Evolutionary conservation across 345 rosid species (phyloP), one percentile per base, ranked within the genome.

Genomic region (Rhodamnia rubescens): DNA sequence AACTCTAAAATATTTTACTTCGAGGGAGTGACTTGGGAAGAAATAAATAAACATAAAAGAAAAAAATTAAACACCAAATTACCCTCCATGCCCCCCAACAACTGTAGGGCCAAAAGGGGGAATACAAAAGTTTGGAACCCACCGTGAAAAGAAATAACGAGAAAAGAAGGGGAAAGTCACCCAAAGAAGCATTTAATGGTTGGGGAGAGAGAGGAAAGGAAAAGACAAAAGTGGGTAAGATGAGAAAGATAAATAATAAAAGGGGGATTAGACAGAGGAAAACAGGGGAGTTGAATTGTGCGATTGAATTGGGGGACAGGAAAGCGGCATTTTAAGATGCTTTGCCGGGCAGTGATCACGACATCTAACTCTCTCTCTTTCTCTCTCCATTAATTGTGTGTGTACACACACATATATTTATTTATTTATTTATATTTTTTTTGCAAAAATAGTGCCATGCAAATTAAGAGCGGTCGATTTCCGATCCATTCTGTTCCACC

Each of bases 281-380:
- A 88, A 87, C 88, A 85, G 85, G 86, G 88, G 84, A 82, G 74
- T 80, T 83, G 78, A 82, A 29, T 29, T 44, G 52, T 52, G 88
- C 55, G 87, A 85, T 80, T 54, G 82, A 69, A 69, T 1, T 3
- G 47, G 92, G 94, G 83, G 91, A 90, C 94, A 90, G 86, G 89
- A 88, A 89, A 86, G 91, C 89, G 90, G 89, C 89, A 89, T 13
- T 87, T 87, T 82, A 87, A 91, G 91, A 90, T 85, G 84, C 89
- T 86, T 91, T 92, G 94, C 92, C 92, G 90, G 93, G 85, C 90
- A 36, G 53, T 90, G 91, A 90, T 86, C 86, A 36, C 18, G 88
- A 83, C 91, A 86, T 87, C 84, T 54, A 81, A n/a, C n/a, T 84
- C 84, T 51, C 2, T 55, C 10, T 21, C 61, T 47, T 64, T 11